Evolutionary conservation across 2,329 filamentous ascomycete genomes (phyloP).

Genomic region (Trichoderma sp.): DNA sequence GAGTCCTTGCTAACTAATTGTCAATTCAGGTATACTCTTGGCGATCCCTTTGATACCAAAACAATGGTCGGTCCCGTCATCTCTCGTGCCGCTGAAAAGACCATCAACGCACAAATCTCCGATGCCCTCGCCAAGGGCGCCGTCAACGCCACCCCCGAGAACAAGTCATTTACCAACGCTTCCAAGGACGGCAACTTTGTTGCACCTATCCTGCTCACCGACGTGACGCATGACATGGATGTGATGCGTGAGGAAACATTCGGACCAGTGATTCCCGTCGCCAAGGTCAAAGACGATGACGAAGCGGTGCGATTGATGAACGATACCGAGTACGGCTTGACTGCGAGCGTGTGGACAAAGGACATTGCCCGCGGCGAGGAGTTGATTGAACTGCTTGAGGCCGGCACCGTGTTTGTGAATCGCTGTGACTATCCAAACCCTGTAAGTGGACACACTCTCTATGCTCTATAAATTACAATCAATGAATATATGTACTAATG

Average conservation of each 20-base stretch:
- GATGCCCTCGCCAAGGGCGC: background rate
- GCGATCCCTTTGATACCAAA: background rate
- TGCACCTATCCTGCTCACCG: background rate
- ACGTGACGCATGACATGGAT: background rate
- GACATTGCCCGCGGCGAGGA: background rate
- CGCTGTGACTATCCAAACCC: background rate
- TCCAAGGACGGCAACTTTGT: background rate
- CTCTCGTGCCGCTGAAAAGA: background rate
- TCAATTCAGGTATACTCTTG: background rate
- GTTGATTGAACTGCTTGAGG: background rate
- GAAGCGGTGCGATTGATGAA: background rate
- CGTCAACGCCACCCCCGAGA: background rate
- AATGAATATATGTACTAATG: too few species aligned
- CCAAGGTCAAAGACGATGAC: background rate
- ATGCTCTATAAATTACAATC: background rate
- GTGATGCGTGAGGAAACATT: background rate
- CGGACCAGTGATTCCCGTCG: background rate
- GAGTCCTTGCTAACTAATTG: background rate
- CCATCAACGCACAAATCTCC: background rate
- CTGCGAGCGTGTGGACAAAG: background rate
- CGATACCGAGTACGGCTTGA: background rate
- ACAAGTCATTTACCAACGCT: background rate
- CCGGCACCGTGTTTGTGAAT: background rate
- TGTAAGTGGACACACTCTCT: background rate
- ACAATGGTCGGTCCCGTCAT: background rate